Percentiles rank a stretch among this genome's conserved stretches.
These are phyloP conservation scores for Marasmius sp. DNA, from an alignment of 1,284 basidiomycete species.

Conservation along the genomic window DNA sequence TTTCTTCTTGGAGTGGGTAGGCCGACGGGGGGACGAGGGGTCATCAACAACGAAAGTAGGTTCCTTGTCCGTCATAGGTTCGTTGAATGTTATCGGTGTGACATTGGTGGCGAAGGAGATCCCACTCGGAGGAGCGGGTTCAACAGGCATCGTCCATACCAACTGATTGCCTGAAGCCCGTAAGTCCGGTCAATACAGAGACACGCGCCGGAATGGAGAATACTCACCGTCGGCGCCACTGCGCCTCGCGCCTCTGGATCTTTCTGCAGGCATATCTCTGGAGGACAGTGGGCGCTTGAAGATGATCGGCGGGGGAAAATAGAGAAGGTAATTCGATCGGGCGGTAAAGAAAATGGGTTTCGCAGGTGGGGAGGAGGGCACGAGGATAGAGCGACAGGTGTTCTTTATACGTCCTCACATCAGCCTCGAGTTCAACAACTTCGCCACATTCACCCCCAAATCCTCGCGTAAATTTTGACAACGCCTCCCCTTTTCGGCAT, in stretches of 20 bases:
- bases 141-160: constrained; percentile 52
- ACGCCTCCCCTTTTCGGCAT: constrained; percentile 6
- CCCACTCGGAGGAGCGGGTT: constrained; percentile 39
- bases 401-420: constrained; percentile 8
- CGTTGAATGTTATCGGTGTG: constrained; percentile 61
- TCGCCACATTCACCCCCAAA: constrained; percentile 9
- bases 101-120: constrained; percentile 60
- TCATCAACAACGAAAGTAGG: constrained; percentile 36
- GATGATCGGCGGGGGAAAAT: constrained; percentile 6
- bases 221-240: constrained; percentile 42
- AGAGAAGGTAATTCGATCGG: constrained; percentile 6
- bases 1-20: constrained; percentile 62
- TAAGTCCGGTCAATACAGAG: background rate
- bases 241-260: constrained; percentile 47
- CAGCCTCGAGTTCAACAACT: constrained; percentile 11
- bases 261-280: constrained; percentile 51
- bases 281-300: constrained; percentile 12
- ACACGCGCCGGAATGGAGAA: constrained; percentile 12
- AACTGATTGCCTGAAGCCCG: constrained; percentile 42
- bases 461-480: constrained; percentile 8
- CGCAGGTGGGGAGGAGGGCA: constrained; percentile 12
- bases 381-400: constrained; percentile 7
- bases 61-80: constrained; percentile 44
- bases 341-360: constrained; percentile 11
- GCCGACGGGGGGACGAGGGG: constrained; percentile 23